phyloP scores from a whole-genome alignment of 164 flowering plant species.

The Litsea cubeba region DNA sequence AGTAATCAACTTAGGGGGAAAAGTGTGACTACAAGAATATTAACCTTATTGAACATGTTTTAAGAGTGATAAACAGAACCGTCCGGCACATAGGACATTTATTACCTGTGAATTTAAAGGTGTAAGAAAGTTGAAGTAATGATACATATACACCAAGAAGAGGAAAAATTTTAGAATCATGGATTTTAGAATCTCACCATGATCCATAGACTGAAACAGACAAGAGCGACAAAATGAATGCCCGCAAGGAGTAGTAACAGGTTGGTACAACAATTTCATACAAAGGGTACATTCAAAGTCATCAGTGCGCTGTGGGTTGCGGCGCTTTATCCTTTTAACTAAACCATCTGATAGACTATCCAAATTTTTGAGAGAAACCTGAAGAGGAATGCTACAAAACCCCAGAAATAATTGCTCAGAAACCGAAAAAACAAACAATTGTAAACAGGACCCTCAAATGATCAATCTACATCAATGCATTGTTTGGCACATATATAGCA shows the following conservation, averaged over 20 bases:
- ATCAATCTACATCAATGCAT: background rate
- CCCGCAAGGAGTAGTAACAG: constrained; percentile 95
- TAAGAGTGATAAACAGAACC: constrained; percentile 74
- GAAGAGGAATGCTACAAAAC: constrained; percentile 56
- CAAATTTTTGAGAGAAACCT: constrained; percentile 45
- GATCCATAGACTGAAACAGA: constrained; percentile 92
- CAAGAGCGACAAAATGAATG: constrained; percentile 94
- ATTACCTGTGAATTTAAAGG: constrained; percentile 49
- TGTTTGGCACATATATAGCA: background rate
- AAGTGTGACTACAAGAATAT: constrained; percentile 11
- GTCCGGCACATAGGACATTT: constrained; percentile 96
- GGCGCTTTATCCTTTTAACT: constrained; percentile 31
- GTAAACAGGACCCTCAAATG: background rate
- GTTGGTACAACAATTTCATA: constrained; percentile 79
- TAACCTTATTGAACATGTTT: constrained; percentile 79
- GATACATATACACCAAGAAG: background rate
- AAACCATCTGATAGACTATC: constrained; percentile 31
- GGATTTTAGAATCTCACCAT: constrained; percentile 36
- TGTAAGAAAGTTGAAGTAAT: constrained; percentile 6
- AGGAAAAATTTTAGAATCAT: constrained; percentile 7
- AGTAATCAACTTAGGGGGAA: background rate
- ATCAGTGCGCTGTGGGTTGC: constrained; percentile 58
- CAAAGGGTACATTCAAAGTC: constrained; percentile 96
- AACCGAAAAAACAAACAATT: background rate
- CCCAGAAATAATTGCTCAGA: constrained; percentile 14